A percentile compares a stretch with the other conserved stretches of the same genome.
Evolutionary conservation across 768 basidiomycete species (phyloP).

Genomic region (Trametes cubensis): DNA sequence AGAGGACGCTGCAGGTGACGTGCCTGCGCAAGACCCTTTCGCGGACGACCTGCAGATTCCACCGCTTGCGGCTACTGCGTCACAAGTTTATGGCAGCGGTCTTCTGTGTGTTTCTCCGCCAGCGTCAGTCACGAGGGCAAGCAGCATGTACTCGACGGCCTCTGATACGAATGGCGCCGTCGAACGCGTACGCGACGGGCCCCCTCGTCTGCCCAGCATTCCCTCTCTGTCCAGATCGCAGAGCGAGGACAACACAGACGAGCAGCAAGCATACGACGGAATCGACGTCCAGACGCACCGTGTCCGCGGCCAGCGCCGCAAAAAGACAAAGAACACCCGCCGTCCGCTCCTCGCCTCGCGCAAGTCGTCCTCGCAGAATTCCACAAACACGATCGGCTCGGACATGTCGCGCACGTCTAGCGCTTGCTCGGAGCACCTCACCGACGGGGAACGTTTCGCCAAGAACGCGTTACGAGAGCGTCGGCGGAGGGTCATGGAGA

Average conservation of each 20-base stretch:
- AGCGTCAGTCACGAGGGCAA: conserved; percentile 3
- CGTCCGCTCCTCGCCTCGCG: conserved; percentile 18
- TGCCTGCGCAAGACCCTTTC: conserved; percentile 9
- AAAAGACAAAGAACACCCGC: conserved; percentile 2
- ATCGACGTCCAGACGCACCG: background rate
- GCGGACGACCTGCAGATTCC: conserved; percentile 10
- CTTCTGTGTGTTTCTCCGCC: background rate
- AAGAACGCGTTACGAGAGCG: conserved; percentile 27
- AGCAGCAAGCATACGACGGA: background rate
- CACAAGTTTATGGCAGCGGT: background rate
- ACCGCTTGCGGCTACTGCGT: conserved; percentile 2
- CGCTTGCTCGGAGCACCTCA: conserved; percentile 25
- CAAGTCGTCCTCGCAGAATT: conserved; percentile 21
- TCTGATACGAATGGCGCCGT: background rate
- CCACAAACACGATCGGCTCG: conserved; percentile 27
- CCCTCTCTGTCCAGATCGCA: background rate
- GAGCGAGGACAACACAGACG: background rate
- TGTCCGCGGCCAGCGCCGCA: background rate
- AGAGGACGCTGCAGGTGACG: background rate
- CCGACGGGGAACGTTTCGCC: conserved; percentile 32
- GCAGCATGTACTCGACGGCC: conserved; percentile 25
- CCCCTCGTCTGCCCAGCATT: conserved; percentile 23
- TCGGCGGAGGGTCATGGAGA: conserved; percentile 25
- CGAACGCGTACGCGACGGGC: conserved; percentile 9
- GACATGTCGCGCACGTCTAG: conserved; percentile 32